phyloP scores from a whole-genome alignment of 2,329 filamentous ascomycete species.

The Sporothrix variecibatus region DNA sequence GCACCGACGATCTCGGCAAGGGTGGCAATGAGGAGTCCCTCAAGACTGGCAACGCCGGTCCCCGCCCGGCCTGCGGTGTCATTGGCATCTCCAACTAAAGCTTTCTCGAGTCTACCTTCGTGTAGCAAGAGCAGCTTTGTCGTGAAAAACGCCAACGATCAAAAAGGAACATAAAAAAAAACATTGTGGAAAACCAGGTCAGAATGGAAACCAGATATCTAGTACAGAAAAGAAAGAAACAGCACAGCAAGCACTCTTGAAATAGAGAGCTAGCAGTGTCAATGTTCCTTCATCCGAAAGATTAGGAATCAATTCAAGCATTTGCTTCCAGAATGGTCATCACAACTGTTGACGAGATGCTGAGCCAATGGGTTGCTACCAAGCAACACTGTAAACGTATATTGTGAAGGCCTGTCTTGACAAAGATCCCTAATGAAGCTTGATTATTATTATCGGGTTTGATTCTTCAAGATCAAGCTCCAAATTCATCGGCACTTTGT shows the following conservation, averaged over 20 bases:
- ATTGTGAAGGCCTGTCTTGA: background rate
- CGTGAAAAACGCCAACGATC: background rate
- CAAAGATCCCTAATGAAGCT: background rate
- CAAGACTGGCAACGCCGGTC: conserved; percentile 96
- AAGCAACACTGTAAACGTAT: background rate
- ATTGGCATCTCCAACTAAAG: conserved; percentile 83
- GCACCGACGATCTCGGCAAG: conserved; percentile 95
- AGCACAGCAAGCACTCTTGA: background rate
- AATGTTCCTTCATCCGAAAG: background rate
- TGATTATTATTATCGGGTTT: background rate
- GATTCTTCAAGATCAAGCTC: background rate
- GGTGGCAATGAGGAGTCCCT: conserved; percentile 91
- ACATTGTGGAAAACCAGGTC: background rate
- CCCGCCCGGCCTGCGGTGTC: conserved; percentile 93
- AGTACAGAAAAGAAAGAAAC: background rate
- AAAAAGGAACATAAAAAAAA: background rate
- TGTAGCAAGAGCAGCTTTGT: background rate
- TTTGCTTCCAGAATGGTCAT: background rate
- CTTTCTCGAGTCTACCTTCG: background rate
- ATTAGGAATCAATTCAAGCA: background rate
- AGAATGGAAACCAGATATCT: conserved; percentile 1
- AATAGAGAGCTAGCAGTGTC: background rate
- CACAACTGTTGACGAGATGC: background rate
- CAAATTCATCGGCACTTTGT: background rate
- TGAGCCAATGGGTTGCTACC: too few relatives aligned